Base-by-base conservation (phyloP, 345 rosid species). In the Syzygium oleosum region DNA sequence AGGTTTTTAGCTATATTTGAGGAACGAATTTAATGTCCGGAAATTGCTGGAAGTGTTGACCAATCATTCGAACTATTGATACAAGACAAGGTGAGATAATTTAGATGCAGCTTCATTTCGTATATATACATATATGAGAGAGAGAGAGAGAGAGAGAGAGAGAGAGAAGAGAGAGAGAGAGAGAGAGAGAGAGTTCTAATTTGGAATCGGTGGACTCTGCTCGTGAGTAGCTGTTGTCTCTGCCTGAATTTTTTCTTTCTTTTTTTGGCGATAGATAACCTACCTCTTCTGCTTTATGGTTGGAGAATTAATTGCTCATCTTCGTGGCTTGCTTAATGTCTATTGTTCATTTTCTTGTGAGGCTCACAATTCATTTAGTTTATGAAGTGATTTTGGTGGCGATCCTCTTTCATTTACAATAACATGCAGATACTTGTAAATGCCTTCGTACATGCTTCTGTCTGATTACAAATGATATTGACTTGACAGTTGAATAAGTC, bases 231-330 rank as follows among this genome's bases (percentile, higher is more conserved):
- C 80, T 38, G 80, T 19, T 38, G 80, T 73, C 19, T 73, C 38
- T 19, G 25, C 80, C 49, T 73, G 49, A 34, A 9, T 73, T 73
- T 34, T 73, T 68, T 38, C 19, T 73, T 19, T 19, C 11, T 16
- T 34, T 65, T 68, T 68, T 34, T 34, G 80, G 80, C 38, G 80
- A 73, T 73, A 34, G 80, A 91, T 85, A 88, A 93, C 92, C 91
- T 89, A 83, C 94, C 90, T 88, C 89, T 90, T 87, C 86, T 91
- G 93, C 94, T 94, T 94, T 94, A 87, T 93, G 92, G 96, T 94
- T 94, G 96, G 91, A 88, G 92, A 93, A 92, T 94, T 91, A 90
- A 90, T 93, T 91, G 84, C 84, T 73, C 88, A 80, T 88, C 63
- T 88, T 88, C 88, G 52, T 86, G 87, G 88, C 88, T 90, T 91